A percentile compares a stretch with the other conserved stretches of the same genome.
Conservation (phyloP, 2,329 filamentous ascomycete species). For the Botrytis byssoidea region DNA sequence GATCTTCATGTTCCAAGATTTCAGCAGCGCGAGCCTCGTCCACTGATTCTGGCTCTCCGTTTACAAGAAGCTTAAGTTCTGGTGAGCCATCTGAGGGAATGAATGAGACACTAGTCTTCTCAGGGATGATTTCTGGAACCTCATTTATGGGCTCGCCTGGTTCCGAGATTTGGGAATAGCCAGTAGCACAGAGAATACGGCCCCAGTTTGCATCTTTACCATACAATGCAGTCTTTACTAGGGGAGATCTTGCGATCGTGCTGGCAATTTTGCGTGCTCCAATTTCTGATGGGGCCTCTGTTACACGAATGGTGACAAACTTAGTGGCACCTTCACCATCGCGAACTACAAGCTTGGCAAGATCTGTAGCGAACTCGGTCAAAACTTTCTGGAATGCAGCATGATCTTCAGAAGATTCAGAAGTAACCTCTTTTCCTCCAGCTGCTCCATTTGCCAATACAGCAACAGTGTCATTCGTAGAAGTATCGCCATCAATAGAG, state of each 20-base stretch:
- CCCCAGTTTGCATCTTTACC: constrained; percentile 99
- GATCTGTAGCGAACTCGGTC: constrained; percentile 73
- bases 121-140: constrained; percentile 63
- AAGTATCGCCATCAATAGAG: constrained; percentile 94
- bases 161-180: constrained; percentile 68
- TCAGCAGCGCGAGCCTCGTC: constrained; percentile 74
- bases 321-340: constrained; percentile 98
- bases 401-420: constrained; percentile 60
- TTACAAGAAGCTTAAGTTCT: constrained; percentile 73
- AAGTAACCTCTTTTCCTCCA: constrained; percentile 63
- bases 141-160: constrained; percentile 57
- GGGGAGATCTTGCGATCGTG: constrained; percentile 83
- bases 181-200: constrained; percentile 90
- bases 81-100: constrained; percentile 72
- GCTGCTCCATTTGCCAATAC: constrained; percentile 94
- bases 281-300: constrained; percentile 65
- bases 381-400: constrained; percentile 68
- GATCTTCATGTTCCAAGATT: constrained; percentile 73
- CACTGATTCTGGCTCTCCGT: constrained; percentile 76
- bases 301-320: constrained; percentile 89
- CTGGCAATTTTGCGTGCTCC: constrained; percentile 78
- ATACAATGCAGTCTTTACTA: constrained; percentile 97
- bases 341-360: constrained; percentile 90
- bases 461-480: constrained; percentile 94
- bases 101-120: constrained; percentile 75